Evolutionary conservation across 1,284 basidiomycete genomes (phyloP).

Genomic region (Stereum hirsutum): DNA sequence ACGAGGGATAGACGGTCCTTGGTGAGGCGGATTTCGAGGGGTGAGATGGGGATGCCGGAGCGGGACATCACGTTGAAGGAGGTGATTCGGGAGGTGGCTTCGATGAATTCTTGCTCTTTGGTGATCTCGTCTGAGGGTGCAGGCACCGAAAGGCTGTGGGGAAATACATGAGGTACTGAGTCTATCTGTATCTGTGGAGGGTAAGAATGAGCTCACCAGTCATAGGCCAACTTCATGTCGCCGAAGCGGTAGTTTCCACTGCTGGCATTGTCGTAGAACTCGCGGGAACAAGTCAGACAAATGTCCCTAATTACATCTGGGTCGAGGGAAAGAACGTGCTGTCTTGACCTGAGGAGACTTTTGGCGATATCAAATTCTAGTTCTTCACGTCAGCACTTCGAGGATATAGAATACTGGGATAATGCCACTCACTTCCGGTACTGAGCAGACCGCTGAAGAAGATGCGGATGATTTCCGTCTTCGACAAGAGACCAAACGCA

Average conservation of each 20-base stretch:
- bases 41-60: slow-evolving; percentile 71
- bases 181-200: not conserved
- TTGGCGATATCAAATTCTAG: slow-evolving; percentile 77
- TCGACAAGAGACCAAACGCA: slow-evolving; percentile 71
- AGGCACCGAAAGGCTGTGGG: slow-evolving; percentile 67
- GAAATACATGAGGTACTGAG: not conserved
- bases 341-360: slow-evolving; percentile 47
- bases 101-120: slow-evolving; percentile 84
- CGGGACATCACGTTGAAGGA: slow-evolving; percentile 75
- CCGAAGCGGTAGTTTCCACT: slow-evolving; percentile 87
- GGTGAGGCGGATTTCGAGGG: slow-evolving; percentile 84
- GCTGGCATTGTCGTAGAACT: slow-evolving; percentile 90
- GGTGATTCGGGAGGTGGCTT: slow-evolving; percentile 82
- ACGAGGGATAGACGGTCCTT: slow-evolving; percentile 80
- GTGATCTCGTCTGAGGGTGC: slow-evolving; percentile 50
- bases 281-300: slow-evolving; percentile 71
- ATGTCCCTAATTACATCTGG: slow-evolving; percentile 59
- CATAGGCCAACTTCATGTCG: slow-evolving; percentile 92
- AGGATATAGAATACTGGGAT: not conserved
- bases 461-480: slow-evolving; percentile 65
- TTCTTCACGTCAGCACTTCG: slow-evolving; percentile 8
- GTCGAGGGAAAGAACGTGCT: slow-evolving; percentile 42
- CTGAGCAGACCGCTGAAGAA: slow-evolving; percentile 81
- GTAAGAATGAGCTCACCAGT: slow-evolving; percentile 55
- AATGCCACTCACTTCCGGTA: slow-evolving; percentile 67